Evolutionary conservation across 805 yeast species (phyloP).

Genomic region (Schwanniomyces sp.): DNA sequence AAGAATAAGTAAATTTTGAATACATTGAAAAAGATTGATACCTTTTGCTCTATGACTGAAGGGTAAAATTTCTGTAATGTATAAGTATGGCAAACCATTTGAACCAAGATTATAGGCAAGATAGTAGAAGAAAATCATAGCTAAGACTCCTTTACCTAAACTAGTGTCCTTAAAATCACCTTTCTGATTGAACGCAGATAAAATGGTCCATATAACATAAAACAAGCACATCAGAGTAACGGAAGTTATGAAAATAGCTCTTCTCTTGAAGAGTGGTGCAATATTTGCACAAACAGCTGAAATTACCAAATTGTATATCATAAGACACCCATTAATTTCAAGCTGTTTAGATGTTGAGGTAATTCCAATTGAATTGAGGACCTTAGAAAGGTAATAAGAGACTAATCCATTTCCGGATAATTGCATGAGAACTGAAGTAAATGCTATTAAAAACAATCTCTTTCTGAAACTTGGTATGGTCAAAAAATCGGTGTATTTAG

Average conservation of each 20-base stretch:
- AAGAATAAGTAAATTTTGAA: slow-evolving; percentile 18
- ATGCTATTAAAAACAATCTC: slow-evolving; percentile 36
- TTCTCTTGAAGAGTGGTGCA: slow-evolving; percentile 30
- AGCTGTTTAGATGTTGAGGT: slow-evolving; percentile 44
- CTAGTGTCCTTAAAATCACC: slow-evolving; percentile 9
- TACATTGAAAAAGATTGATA: slow-evolving; percentile 26
- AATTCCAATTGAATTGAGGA: slow-evolving; percentile 52
- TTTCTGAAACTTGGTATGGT: slow-evolving; percentile 39
- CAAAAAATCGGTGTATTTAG: slow-evolving; percentile 41
- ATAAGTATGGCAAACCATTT: slow-evolving; percentile 46
- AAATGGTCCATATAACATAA: slow-evolving; percentile 22
- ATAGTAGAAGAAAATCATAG: slow-evolving; percentile 23
- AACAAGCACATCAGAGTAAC: slow-evolving; percentile 8
- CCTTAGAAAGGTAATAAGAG: slow-evolving; percentile 28
- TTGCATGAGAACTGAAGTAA: slow-evolving; percentile 41
- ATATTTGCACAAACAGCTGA: no score
- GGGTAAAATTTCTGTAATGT: slow-evolving; percentile 44
- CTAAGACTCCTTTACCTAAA: slow-evolving; percentile 20
- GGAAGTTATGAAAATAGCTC: slow-evolving; percentile 23
- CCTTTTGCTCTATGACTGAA: slow-evolving; percentile 44
- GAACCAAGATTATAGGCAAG: slow-evolving; percentile 15
- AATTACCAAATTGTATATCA: slow-evolving; percentile 43
- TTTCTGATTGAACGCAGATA: slow-evolving; percentile 20
- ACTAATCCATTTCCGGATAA: slow-evolving; percentile 54
- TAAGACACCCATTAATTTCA: slow-evolving; percentile 50